Evolutionary conservation across 169 alveolate species (phyloP), one percentile per base, ranked within the genome.

Genomic region (Cryptosporidium viatorum): DNA sequence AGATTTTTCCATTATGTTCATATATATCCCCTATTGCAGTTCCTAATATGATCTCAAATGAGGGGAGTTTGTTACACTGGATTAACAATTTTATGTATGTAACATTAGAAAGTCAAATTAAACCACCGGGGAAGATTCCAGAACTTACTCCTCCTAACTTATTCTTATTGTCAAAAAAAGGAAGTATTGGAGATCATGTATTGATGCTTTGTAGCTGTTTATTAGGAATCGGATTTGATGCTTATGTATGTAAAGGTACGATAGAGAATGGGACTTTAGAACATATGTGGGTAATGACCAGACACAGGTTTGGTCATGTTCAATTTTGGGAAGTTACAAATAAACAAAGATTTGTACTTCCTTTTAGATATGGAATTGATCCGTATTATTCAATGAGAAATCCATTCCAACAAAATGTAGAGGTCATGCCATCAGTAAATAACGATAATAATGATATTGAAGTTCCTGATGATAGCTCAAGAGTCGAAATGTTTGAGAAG

Each of bases 271-370:
- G 94, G 62, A 84, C 92, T 31, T 67, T 86, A 33, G 92, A 87
- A 43, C 94, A 92, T 60, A 86, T 86, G 84, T 92, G 94, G 94
- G 91, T 92, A 3, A 92, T 92, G 94, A 89, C 94, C 14, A 87
- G 94, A 70, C 94, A 92, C 43, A 93, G 70, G 58, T 69, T 80
- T n/a, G 93, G 94, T 2, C 92, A 93, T 92, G 60, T 92, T 5
- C 92, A 93, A 51, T 92, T 92, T 84, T 92, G 94, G 94, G 94
- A 92, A 67, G 94, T 89, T n/a, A 92, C 94, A 31, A 92, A 84
- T 50, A 92, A 92, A 35, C 92, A 84, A 71, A 55, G 93, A 39
- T 85, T 60, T 74, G 86, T 84, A 43, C 93, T 92, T 23, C 94
- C 94, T 3, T 85, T 18, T 39, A 69, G 89, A 29, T 80, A 80